Conservation (phyloP, 129 eudicot genomes). For the Kitagawia praeruptora region DNA sequence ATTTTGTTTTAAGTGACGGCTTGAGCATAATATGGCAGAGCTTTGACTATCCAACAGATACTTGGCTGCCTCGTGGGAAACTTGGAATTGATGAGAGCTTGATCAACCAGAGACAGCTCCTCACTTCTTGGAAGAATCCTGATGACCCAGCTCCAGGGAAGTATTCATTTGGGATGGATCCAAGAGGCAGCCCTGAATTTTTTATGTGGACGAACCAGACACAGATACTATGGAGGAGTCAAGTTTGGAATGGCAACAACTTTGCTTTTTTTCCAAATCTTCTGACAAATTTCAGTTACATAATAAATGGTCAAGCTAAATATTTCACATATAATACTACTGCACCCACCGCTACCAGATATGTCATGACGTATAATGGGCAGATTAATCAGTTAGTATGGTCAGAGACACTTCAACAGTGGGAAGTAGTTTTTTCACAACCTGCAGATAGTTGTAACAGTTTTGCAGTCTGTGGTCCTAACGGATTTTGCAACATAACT, state of each 20-base stretch:
- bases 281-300: not conserved
- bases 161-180: not conserved
- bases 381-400: not conserved
- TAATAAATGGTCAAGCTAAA: not conserved
- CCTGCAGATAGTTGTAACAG: not conserved
- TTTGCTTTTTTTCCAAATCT: not conserved
- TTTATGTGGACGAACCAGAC: slow-evolving; percentile 4
- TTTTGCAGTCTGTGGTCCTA: slow-evolving; percentile 1
- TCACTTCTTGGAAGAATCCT: slow-evolving; percentile 1
- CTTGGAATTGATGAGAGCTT: not conserved
- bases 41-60: slow-evolving; percentile 9
- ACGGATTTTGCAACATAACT: slow-evolving; percentile 1
- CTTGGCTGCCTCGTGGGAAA: slow-evolving; percentile 9
- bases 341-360: not conserved
- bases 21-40: slow-evolving; percentile 7
- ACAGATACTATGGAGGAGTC: slow-evolving; percentile 7
- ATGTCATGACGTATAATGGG: not conserved
- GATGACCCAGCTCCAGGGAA: slow-evolving; percentile 7
- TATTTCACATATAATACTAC: not conserved
- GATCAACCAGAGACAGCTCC: not conserved
- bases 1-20: slow-evolving; percentile 12
- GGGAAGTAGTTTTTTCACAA: not conserved
- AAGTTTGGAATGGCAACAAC: not conserved
- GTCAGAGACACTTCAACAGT: not conserved
- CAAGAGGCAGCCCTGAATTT: slow-evolving; percentile 1